A percentile compares a stretch with the other conserved stretches of the same genome.
Conservation (phyloP, 805 yeast species). For the Saccharomycopsis babjevae region DNA sequence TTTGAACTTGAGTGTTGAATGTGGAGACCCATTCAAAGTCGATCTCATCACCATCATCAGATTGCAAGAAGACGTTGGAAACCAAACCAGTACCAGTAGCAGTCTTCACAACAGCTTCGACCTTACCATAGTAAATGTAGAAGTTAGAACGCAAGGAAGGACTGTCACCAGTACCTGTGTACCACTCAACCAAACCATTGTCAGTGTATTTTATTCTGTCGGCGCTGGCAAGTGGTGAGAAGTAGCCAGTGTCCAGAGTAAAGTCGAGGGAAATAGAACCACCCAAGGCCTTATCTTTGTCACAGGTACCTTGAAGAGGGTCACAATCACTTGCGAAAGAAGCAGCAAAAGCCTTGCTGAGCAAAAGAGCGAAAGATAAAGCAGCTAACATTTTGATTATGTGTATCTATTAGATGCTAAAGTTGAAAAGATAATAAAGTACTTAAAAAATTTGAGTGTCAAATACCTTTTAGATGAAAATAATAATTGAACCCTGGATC, state of each 20-base stretch:
- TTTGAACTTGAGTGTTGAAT: constrained; percentile 47
- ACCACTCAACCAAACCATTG: constrained; percentile 41
- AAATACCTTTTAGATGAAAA: too few species aligned
- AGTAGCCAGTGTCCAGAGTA: constrained; percentile 26
- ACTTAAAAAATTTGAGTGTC: too few species aligned
- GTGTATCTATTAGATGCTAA: too few species aligned
- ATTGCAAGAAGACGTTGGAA: constrained; percentile 52
- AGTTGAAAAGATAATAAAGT: too few species aligned
- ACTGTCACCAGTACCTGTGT: constrained; percentile 43
- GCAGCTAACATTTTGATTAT: background rate
- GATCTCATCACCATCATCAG: constrained; percentile 62
- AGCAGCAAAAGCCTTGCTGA: background rate
- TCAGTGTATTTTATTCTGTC: constrained; percentile 22
- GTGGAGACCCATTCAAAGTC: constrained; percentile 66
- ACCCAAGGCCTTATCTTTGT: constrained; percentile 41
- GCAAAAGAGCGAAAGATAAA: background rate
- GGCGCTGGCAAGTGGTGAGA: constrained; percentile 16
- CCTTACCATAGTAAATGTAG: constrained; percentile 63
- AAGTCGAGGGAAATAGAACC: constrained; percentile 35
- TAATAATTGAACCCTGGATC: too few species aligned
- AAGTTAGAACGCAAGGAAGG: constrained; percentile 55
- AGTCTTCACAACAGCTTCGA: constrained; percentile 47
- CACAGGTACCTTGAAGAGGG: constrained; percentile 26
- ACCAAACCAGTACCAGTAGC: constrained; percentile 56
- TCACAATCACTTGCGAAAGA: constrained; percentile 23